A percentile compares a stretch with the other conserved stretches of the same genome.
Conservation (phyloP, 331 rosid genomes). For the Cydonia oblonga region DNA sequence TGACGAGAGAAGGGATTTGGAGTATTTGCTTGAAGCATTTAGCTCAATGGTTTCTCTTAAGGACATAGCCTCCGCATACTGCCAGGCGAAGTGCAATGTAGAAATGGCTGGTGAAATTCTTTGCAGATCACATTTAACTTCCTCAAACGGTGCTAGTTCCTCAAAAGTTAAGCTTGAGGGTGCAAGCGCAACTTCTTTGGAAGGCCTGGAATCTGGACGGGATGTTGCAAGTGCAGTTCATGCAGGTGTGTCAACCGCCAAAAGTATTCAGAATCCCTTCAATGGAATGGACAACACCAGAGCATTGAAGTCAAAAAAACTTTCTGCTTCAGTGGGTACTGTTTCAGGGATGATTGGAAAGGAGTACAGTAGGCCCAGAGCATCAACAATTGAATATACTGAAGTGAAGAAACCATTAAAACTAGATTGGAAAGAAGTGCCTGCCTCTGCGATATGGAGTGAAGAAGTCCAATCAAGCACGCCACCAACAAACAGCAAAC, state of each 20-base stretch:
- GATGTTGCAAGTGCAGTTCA: background rate
- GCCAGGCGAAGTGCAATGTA: slow-evolving; percentile 14
- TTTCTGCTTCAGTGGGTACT: slow-evolving; percentile 18
- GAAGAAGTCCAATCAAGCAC: slow-evolving; percentile 11
- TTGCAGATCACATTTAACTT: background rate
- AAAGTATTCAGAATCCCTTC: slow-evolving; percentile 3
- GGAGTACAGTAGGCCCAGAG: slow-evolving; percentile 8
- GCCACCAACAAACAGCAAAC: background rate
- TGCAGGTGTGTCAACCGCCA: background rate
- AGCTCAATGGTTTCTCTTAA: slow-evolving; percentile 18
- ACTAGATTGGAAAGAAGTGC: slow-evolving; percentile 7
- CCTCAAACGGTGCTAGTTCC: background rate
- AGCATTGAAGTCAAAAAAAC: slow-evolving; percentile 13
- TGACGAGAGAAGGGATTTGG: slow-evolving; percentile 11
- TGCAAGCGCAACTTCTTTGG: slow-evolving; percentile 7
- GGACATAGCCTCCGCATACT: slow-evolving; percentile 31
- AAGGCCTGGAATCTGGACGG: background rate
- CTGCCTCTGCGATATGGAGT: slow-evolving; percentile 12
- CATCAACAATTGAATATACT: background rate
- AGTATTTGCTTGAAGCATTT: slow-evolving; percentile 18
- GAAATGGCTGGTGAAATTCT: slow-evolving; percentile 27
- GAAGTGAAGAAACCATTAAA: slow-evolving; percentile 21
- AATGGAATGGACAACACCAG: background rate
- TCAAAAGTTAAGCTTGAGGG: slow-evolving; percentile 5
- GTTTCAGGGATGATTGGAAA: slow-evolving; percentile 30